Base-by-base conservation (phyloP, 2,329 filamentous ascomycete genomes). In the Trichoderma koningii region DNA sequence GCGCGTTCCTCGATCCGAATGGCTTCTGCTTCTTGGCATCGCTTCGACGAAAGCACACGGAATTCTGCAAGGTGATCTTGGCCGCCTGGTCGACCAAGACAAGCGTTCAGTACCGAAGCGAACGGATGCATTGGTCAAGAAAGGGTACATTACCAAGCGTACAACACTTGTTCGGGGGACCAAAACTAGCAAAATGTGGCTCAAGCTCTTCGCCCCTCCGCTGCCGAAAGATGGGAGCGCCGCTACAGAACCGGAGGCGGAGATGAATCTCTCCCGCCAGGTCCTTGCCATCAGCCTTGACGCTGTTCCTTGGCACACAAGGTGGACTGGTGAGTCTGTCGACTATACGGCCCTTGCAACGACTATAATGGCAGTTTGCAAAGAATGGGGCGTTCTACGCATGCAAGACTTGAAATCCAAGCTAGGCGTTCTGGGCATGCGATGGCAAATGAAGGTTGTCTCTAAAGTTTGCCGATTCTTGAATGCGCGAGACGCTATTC, bases 101-200 rank as follows among this genome's bases (percentile, higher is more conserved):
- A 88, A 88, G 71, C 82, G 86, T 57, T 88, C 86, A 1, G 80
- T 88, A 1, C 86, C 86, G 3, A 86, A 84, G 65, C 79, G 86
- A 41, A 89, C 86, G 0, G 85, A 87, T 68, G 80, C 81, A 3
- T 77, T 89, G 1, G 80, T 83, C 5, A 79, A 80, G 67, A 87
- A 88, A 70, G 85, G 86, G 17, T 88, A 88, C 68, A 84, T 87
- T 55, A 82, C 82, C 57, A 89, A 89, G 73, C 80, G 85, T 47
- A 84, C 85, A 4, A 82, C 85, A 1, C 80, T 87, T 21, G 81
- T 86, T 12, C 79, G 82, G 57, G 84, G 84, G 44, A 84, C 82
- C 64, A 87, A 86, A 70, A 87, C 86, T 1, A 88, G 85, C 76
- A 86, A 86, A 71, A 76, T 88, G 61, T 88, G 85, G 83, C 79